Evolutionary conservation across 345 rosid species (phyloP), one percentile per base, ranked within the genome.

Genomic region (Conringia planisiliqua): DNA sequence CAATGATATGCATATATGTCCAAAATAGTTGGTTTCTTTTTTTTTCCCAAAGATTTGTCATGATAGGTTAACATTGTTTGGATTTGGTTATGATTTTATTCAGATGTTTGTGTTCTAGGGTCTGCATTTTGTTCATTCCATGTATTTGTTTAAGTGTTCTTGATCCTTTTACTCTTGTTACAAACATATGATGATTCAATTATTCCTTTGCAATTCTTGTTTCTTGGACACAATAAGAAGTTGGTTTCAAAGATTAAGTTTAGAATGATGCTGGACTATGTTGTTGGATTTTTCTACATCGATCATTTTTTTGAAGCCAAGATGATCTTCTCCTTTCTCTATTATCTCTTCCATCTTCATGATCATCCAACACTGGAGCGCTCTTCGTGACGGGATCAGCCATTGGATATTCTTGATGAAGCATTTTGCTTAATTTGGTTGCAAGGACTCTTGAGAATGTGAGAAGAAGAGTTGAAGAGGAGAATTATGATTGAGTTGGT

Each of bases 221-320:
- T 35, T 8, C 6, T 10, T 35, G 38, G 38, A 35, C 38, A 35
- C 38, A 35, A 35, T 7, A 35, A 35, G 38, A 7, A 35, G 38
- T 35, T 33, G 9, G 36, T 33, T 7, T 36, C 52, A 90, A 55
- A 5, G 30, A 22, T 27, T 27, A 5, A 30, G 5, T 30, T 30
- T 4, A 30, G 33, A 30, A 0, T 30, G 33, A 30, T 30, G 6
- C 33, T 30, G 33, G 6, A 30, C 33, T 30, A 5, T 30, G 33
- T 30, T 30, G 24, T 22, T 27, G 30, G 87, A 72, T 65, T 88
- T 93, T 61, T 80, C 78, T 13, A 72, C 36, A 17, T 88, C 87
- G 76, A 90, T 48, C 9, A 76, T 24, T 17, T 66, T 66, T 83
- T 70, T 62, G 71, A 83, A 85, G 66, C 83, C 83, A 75, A 33